Conservation (phyloP, 805 yeast genomes). For the Wickerhamiella sergipiensis region DNA sequence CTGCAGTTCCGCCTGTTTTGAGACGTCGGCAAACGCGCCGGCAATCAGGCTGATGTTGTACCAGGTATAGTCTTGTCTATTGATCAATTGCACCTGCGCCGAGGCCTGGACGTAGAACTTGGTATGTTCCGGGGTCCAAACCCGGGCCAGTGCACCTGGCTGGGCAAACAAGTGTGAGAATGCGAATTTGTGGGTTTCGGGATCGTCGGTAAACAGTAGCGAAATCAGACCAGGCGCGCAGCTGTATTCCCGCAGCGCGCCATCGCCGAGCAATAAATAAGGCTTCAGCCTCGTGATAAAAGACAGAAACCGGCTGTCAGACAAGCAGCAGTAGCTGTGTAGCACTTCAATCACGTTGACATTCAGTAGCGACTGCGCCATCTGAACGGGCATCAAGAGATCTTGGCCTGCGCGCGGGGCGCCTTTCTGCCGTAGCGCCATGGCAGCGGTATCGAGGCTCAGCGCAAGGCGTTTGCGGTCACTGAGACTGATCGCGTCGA, state of each 20-base stretch:
- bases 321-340: background rate
- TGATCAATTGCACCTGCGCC: background rate
- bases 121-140: background rate
- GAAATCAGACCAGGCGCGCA: conserved; percentile 1
- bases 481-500: background rate
- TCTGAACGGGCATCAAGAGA: background rate
- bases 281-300: background rate
- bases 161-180: background rate
- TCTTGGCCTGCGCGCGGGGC: too few relatives aligned
- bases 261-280: background rate
- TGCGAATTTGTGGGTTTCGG: background rate
- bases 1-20: background rate
- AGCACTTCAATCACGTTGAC: background rate
- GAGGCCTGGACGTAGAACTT: background rate
- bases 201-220: background rate
- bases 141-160: background rate
- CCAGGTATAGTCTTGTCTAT: background rate
- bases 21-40: background rate
- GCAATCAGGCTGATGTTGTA: background rate
- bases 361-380: background rate
- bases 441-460: background rate
- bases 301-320: background rate
- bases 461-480: background rate
- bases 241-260: background rate
- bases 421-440: too few relatives aligned